A percentile compares a stretch with the other conserved stretches of the same genome.
Conservation (phyloP, 2,329 filamentous ascomycete species). For the Knufia fluminis region DNA sequence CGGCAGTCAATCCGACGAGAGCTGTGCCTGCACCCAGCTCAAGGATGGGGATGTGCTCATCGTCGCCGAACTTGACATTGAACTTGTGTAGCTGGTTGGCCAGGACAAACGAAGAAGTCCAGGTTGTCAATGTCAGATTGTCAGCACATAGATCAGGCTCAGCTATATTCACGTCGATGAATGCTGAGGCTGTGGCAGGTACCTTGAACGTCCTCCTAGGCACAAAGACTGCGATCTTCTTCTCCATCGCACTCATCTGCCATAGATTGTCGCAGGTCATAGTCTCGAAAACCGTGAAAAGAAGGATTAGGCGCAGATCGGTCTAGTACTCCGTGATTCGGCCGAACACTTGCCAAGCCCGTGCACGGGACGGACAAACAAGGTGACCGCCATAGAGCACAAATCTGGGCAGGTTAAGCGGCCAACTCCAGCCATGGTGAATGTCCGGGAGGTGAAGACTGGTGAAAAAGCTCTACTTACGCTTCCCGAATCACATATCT, state of each 20-base stretch:
- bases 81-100: constrained; percentile 55
- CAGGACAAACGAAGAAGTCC: constrained; percentile 82
- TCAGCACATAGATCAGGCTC: constrained; percentile 84
- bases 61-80: constrained; percentile 8
- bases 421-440: too few species aligned
- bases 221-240: background rate
- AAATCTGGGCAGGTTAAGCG: too few species aligned
- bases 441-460: too few species aligned
- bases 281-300: too few species aligned
- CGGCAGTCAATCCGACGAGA: constrained; percentile 74
- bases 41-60: constrained; percentile 39
- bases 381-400: too few species aligned
- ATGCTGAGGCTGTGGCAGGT: constrained; percentile 33
- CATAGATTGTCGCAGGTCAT: background rate
- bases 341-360: too few species aligned
- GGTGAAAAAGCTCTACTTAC: too few species aligned
- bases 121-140: constrained; percentile 83
- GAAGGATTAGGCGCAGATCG: too few species aligned
- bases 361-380: too few species aligned
- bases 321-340: too few species aligned
- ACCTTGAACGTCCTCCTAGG: constrained; percentile 42
- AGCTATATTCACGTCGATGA: constrained; percentile 60
- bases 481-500: too few species aligned
- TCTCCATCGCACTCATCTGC: background rate
- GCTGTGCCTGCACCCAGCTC: constrained; percentile 89